Base-by-base conservation (phyloP, 2,329 filamentous ascomycete genomes). In the Atkinsonella hypoxylon region DNA sequence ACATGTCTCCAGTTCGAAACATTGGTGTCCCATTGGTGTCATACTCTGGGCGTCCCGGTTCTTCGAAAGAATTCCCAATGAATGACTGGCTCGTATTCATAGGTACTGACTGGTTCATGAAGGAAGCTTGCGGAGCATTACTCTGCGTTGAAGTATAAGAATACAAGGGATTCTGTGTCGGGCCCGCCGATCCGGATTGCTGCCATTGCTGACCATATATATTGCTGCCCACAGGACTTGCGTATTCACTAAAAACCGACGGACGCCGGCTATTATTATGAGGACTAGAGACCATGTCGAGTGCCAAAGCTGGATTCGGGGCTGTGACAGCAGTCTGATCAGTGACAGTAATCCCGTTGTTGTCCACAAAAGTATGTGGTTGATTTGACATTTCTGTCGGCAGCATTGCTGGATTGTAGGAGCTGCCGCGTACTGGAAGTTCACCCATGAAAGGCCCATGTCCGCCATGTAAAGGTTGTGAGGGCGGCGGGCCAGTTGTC, bases 171-270 rank as follows among this genome's bases (percentile, higher is more conserved):
- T 72, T 60, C 2, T 67, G 67, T 36, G 61, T 67, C 0, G 74
- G 62, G 0, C 69, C 65, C 1, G 68, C 65, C 3, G 74, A 72
- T 13, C 62, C 62, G 8, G 52, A 20, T 20, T 70, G 62, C 54
- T 71, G 72, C 75, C 74, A 77, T 10, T 65, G 59, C 30, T 67
- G 66, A 7, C 63, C 54, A 56, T 76, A 77, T 45, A 77, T 59
- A 15, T 61, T 59, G 11, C 65, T 62, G 15, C 61, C 59, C 7
- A 69, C 61, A 4, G 72, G 64, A 36, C 62, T 68, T 22, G 63
- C 57, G 43, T 75, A 78, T n/a, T 78, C 75, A 31, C 70, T 65
- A 15, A 76, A 64, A 2, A 68, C 59, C 0, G 75, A 75, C 0
- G 74, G 63, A 17, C 75, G 69, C 31, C 75, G 67, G 54, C 69